Conservation (phyloP, 1,139 yeast species). For the Yamadazyma friedrichii region DNA sequence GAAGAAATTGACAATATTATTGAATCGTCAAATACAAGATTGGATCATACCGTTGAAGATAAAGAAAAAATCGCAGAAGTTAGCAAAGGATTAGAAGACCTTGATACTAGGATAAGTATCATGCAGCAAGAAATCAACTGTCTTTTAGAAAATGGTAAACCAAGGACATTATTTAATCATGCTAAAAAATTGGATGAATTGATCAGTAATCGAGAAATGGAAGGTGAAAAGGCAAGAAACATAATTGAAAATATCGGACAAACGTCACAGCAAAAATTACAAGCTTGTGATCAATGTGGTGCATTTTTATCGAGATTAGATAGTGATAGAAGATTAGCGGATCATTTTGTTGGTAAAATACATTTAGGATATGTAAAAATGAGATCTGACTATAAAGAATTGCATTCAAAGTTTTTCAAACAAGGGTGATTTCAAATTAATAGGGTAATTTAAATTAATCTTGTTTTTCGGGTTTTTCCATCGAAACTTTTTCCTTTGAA, state of each 20-base stretch:
- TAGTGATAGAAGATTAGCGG: slow-evolving; percentile 85
- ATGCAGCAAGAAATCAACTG: slow-evolving; percentile 68
- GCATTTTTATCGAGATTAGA: slow-evolving; percentile 86
- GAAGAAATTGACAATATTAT: slow-evolving; percentile 69
- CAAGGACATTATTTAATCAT: slow-evolving; percentile 51
- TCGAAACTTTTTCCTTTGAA: slow-evolving; percentile 40
- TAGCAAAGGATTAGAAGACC: slow-evolving; percentile 62
- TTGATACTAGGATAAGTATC: slow-evolving; percentile 67
- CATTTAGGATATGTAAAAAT: slow-evolving; percentile 80
- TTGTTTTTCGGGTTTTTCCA: slow-evolving; percentile 20
- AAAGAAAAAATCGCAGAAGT: slow-evolving; percentile 60
- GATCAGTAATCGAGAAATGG: slow-evolving; percentile 44
- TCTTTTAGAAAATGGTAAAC: slow-evolving; percentile 50
- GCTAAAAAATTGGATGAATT: slow-evolving; percentile 44
- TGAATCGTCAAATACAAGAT: slow-evolving; percentile 59
- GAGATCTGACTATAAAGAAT: slow-evolving; percentile 59
- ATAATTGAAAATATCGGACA: slow-evolving; percentile 78
- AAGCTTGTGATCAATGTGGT: slow-evolving; percentile 90
- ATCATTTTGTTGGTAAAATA: slow-evolving; percentile 86
- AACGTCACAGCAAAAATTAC: slow-evolving; percentile 85
- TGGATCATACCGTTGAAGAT: slow-evolving; percentile 81
- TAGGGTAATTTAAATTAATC: slow-evolving; percentile 10
- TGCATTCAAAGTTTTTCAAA: slow-evolving; percentile 24
- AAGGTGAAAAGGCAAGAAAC: slow-evolving; percentile 54
- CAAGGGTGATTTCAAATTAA: not conserved